A percentile compares a stretch with the other conserved stretches of the same genome.
These are phyloP conservation scores for Echinosophora koreensis DNA, from an alignment of 306 rosid genomes.

Conservation along the genomic window DNA sequence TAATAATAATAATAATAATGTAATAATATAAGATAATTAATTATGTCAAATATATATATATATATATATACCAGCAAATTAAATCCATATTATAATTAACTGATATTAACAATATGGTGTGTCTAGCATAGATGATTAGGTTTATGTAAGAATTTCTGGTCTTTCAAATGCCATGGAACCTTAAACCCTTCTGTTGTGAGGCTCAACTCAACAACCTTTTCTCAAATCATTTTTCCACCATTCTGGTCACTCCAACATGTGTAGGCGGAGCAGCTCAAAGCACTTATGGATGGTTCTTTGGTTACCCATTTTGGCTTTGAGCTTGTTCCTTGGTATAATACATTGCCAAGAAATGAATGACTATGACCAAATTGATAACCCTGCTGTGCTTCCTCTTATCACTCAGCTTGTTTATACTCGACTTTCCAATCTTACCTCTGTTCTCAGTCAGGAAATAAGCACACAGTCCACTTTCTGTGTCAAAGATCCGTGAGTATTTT, in stretches of 20 bases:
- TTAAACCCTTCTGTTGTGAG: background rate
- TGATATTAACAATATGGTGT: too few relatives aligned
- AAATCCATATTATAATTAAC: too few relatives aligned
- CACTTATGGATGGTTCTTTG: conserved; percentile 32
- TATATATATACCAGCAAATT: too few relatives aligned
- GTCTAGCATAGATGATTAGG: too few relatives aligned
- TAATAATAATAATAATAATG: too few relatives aligned
- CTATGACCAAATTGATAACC: conserved; percentile 61
- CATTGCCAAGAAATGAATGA: conserved; percentile 67
- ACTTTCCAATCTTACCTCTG: conserved; percentile 73
- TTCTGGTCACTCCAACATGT: conserved; percentile 23
- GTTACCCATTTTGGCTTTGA: conserved; percentile 50
- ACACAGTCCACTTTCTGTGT: conserved; percentile 74
- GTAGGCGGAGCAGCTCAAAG: conserved; percentile 38
- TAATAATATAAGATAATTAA: too few relatives aligned
- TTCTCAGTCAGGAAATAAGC: conserved; percentile 61
- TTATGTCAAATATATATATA: too few relatives aligned
- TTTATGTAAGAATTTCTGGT: too few relatives aligned
- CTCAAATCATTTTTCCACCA: background rate
- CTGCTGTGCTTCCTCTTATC: conserved; percentile 72
- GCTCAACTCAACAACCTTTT: background rate
- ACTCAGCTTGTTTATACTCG: conserved; percentile 66
- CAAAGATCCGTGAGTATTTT: conserved; percentile 71
- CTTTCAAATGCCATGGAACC: background rate
- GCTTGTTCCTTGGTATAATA: conserved; percentile 50